Base-by-base conservation (phyloP, 1,284 basidiomycete species). In the Dichomitus squalens region DNA sequence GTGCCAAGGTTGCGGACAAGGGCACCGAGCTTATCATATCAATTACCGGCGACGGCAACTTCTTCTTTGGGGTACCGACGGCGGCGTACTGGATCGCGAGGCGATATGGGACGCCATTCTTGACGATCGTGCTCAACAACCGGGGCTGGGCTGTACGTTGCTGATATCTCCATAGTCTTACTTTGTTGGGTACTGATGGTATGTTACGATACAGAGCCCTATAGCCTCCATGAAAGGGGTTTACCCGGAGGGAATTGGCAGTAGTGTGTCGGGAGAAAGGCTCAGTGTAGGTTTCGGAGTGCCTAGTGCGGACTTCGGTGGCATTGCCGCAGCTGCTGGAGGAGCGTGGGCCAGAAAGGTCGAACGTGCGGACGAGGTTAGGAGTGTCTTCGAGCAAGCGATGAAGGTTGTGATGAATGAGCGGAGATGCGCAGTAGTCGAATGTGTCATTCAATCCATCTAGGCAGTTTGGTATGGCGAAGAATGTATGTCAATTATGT, bases 91-190 rank as follows among this genome's bases (percentile, higher is more conserved):
- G 87, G 87, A 87, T 90, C 70, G 85, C 87, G 0, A 77, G 81
- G 58, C 77, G 77, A 51, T 88, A 90, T 65, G 8, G 40, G 25
- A 18, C 39, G 86, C 88, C 88, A 0, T 89, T 87, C 73, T 70
- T 90, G 23, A 89, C 87, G 0, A 74, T 90, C 59, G 75, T 90
- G 0, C 70, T 90, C 27, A 89, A 89, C 67, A 90, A 90, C 55
- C 86, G 86, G 2, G 85, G 86, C 0, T 88, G 86, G 86, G 83
- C 76, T 66, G 83, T 83, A 56, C 64, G 75, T 68, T 41, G 52
- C 29, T 25, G 34, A 25, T 3, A 21, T 31, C 1, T 12, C n/a
- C n/a, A n/a, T n/a, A n/a, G 65, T 29, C 11, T 14, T 7, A 23
- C 11, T 44, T 50, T 5, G 14, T 18, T 23, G 16, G 21, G 33